Percentiles rank a stretch among this genome's conserved stretches.
These are phyloP conservation scores for Fusarium coicis DNA, from an alignment of 2,329 filamentous ascomycete genomes.

Conservation along the genomic window DNA sequence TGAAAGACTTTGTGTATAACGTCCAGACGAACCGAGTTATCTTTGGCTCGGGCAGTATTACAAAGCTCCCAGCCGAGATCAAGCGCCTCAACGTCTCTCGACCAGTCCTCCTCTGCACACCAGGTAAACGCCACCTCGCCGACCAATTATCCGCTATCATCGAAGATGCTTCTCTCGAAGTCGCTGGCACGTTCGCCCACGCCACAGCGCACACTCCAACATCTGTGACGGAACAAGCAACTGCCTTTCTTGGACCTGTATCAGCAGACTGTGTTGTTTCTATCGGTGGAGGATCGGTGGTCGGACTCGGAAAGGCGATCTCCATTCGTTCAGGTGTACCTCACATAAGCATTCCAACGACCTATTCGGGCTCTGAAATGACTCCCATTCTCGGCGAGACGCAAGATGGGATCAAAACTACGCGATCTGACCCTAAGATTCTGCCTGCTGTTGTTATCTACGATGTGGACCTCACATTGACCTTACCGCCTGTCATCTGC, in stretches of 20 bases:
- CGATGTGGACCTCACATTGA: neutral
- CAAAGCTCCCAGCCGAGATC: neutral
- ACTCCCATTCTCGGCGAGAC: neutral
- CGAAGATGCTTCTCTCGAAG: neutral
- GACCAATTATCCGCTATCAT: neutral
- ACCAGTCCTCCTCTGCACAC: neutral
- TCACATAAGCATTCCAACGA: neutral
- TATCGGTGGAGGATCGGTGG: neutral
- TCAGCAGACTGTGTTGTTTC: neutral
- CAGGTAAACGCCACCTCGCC: neutral
- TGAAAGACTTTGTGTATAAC: neutral
- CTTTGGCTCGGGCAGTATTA: neutral
- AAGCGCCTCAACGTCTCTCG: neutral
- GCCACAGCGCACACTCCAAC: neutral
- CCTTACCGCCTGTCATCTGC: neutral
- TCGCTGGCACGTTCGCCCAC: neutral
- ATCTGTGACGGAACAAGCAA: neutral
- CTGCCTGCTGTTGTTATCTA: neutral
- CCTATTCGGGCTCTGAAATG: neutral
- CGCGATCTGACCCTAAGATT: neutral
- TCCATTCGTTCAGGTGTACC: accelerated
- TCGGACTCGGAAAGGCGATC: neutral
- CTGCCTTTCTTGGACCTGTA: neutral
- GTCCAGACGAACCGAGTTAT: neutral
- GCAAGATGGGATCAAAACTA: neutral